Evolutionary conservation across 2,329 filamentous ascomycete species (phyloP).

Genomic region (Rhytidhysteron rufulum): DNA sequence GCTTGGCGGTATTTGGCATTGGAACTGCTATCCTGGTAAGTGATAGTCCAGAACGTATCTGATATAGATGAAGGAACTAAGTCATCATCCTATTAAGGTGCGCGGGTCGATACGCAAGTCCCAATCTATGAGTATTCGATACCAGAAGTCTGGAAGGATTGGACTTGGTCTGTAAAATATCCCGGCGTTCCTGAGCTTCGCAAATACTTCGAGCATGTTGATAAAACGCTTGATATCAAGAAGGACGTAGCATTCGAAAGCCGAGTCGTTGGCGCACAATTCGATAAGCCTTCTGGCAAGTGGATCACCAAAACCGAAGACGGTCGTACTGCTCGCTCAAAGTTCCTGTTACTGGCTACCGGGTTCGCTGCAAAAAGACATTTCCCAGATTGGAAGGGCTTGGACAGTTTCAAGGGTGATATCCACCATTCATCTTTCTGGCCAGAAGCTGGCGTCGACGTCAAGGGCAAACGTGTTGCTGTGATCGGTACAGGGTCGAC

Average conservation of each 20-base stretch:
- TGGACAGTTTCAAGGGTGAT: conserved; percentile 57
- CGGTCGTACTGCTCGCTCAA: conserved; percentile 48
- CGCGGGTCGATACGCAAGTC: conserved; percentile 45
- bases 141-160: conserved; percentile 49
- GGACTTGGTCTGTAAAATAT: conserved; percentile 55
- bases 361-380: conserved; percentile 61
- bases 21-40: conserved; percentile 40
- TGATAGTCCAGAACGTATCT: conserved; percentile 5
- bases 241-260: conserved; percentile 58
- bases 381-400: conserved; percentile 57
- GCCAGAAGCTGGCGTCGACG: conserved; percentile 55
- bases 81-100: conserved; percentile 16
- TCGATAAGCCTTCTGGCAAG: conserved; percentile 44
- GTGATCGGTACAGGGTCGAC: conserved; percentile 64
- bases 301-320: conserved; percentile 53
- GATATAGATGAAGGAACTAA: not conserved
- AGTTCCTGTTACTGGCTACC: conserved; percentile 52
- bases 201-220: conserved; percentile 58
- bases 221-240: conserved; percentile 52
- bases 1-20: conserved; percentile 44
- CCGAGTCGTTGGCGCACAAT: conserved; percentile 51
- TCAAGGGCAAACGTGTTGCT: conserved; percentile 56
- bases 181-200: conserved; percentile 52
- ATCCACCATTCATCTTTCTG: conserved; percentile 60
- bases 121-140: conserved; percentile 48